Percentiles rank a stretch among this genome's conserved stretches.
These are phyloP conservation scores for Tuber melanosporum DNA, from an alignment of 495 filamentous ascomycete genomes.

Conservation along the genomic window DNA sequence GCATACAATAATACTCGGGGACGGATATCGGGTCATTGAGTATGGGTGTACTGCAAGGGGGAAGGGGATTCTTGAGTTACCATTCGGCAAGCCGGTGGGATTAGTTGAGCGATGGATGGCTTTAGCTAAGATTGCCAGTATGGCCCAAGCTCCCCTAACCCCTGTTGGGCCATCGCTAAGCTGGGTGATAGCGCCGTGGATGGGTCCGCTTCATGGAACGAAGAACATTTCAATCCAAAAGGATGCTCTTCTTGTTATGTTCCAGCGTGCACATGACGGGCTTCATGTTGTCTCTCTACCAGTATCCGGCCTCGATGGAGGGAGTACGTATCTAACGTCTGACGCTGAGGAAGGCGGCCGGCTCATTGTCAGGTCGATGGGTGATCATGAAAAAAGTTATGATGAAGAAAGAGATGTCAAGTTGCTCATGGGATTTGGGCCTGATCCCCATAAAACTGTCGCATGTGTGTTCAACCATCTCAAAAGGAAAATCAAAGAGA, in stretches of 20 bases:
- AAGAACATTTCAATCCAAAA: constrained; percentile 58
- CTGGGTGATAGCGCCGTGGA: constrained; percentile 65
- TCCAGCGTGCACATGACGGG: constrained; percentile 63
- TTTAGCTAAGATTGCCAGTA: constrained; percentile 28
- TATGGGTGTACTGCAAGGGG: neutral
- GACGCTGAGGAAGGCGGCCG: constrained; percentile 56
- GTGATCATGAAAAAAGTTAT: constrained; percentile 50
- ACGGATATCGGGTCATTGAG: neutral
- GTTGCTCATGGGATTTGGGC: constrained; percentile 63
- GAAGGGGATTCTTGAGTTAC: constrained; percentile 7
- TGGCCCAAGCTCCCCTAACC: neutral
- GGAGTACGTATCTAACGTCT: constrained; percentile 59
- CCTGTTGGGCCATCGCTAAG: neutral
- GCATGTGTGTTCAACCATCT: constrained; percentile 77
- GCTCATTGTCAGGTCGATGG: constrained; percentile 59
- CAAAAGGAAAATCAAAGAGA: constrained; percentile 54
- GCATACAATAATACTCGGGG: neutral
- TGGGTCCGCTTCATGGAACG: constrained; percentile 79
- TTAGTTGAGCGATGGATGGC: constrained; percentile 30
- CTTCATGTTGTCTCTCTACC: constrained; percentile 69
- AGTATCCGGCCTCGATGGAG: constrained; percentile 69
- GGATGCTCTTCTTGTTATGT: constrained; percentile 72
- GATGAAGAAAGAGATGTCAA: constrained; percentile 48
- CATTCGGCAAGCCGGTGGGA: constrained; percentile 17
- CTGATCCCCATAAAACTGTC: constrained; percentile 65